A percentile compares a stretch with the other conserved stretches of the same genome.
Conservation (phyloP, 179 eudicot species). For the Patellifolia procumbens region DNA sequence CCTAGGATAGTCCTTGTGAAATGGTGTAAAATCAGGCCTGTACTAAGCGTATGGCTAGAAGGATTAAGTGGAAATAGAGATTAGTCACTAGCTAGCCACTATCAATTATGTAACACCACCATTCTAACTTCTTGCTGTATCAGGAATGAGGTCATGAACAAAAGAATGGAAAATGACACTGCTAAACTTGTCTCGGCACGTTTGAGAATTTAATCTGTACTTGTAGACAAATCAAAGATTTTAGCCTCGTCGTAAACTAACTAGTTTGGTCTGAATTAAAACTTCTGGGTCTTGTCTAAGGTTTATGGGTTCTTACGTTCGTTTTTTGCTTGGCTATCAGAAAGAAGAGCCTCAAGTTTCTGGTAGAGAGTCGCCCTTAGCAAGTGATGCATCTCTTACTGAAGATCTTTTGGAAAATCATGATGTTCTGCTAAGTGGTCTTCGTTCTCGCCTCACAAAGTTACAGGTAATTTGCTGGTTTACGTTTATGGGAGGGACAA, state of each 20-base stretch:
- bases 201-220: background rate
- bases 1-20: background rate
- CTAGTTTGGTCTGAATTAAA: background rate
- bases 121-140: background rate
- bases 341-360: slow-evolving; percentile 48
- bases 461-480: slow-evolving; percentile 61
- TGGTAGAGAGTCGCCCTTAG: slow-evolving; percentile 40
- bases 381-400: slow-evolving; percentile 41
- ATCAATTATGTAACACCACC: background rate
- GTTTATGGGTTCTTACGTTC: background rate
- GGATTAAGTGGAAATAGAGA: background rate
- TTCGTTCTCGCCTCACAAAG: slow-evolving; percentile 81
- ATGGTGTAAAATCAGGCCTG: background rate
- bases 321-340: slow-evolving; percentile 41
- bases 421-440: slow-evolving; percentile 70
- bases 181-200: background rate
- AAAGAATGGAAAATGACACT: background rate
- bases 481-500: background rate
- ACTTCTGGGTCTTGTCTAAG: background rate
- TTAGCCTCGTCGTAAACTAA: background rate
- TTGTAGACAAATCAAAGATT: background rate
- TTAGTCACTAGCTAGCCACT: background rate
- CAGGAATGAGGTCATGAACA: background rate
- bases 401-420: slow-evolving; percentile 78
- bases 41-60: background rate